These are phyloP conservation scores for Arabidopsis suecica DNA, from an alignment of 345 rosid genomes.

Conservation along the genomic window DNA sequence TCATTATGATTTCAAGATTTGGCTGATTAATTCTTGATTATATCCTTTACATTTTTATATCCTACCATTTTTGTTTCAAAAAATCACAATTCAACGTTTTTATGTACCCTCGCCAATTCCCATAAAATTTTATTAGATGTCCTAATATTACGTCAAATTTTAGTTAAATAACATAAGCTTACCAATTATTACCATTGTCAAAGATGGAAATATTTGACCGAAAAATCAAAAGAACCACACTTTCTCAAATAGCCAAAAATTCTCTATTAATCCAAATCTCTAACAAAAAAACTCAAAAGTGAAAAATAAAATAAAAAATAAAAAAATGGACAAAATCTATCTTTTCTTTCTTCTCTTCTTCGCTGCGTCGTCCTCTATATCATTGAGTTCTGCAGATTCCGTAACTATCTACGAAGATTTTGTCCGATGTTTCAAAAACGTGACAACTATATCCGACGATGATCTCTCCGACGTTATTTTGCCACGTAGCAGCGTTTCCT, in stretches of 20 bases:
- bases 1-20: conserved; percentile 5
- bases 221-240: conserved; percentile 9
- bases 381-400: conserved; percentile 14
- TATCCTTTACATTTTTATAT: background rate
- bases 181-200: background rate
- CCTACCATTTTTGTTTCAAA: conserved; percentile 9
- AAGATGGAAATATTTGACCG: conserved; percentile 23
- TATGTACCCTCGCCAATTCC: background rate
- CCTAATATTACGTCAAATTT: background rate
- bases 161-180: background rate
- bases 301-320: background rate
- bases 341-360: conserved; percentile 23
- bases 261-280: conserved; percentile 8
- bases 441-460: background rate
- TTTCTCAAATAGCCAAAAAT: background rate
- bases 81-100: background rate
- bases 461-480: conserved; percentile 39
- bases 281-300: conserved; percentile 17
- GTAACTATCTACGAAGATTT: conserved; percentile 15
- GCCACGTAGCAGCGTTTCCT: conserved; percentile 26
- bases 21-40: background rate
- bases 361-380: conserved; percentile 17
- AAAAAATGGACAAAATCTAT: conserved; percentile 13
- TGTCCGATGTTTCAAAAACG: conserved; percentile 28
- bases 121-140: background rate